Evolutionary conservation across 805 yeast species (phyloP).

Genomic region (Candida ascalaphidarum): DNA sequence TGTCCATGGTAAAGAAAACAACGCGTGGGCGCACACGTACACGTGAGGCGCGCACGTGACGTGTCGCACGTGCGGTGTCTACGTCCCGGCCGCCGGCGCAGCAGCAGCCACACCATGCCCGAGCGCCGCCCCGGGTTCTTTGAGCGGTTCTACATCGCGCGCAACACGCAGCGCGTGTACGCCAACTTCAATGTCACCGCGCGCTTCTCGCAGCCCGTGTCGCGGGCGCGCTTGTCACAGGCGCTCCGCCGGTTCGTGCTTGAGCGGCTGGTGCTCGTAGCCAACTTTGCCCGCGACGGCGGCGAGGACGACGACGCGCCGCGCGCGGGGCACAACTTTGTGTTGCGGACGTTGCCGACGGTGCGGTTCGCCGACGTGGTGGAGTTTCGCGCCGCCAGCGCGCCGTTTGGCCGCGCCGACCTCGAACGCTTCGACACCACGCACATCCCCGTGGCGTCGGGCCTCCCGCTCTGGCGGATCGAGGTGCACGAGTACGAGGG

Average conservation of each 20-base stretch:
- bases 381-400: constrained; percentile 2
- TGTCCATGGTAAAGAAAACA: too few relatives aligned
- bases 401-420: constrained; percentile 1
- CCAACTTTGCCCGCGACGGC: constrained; percentile 4
- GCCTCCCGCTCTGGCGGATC: constrained; percentile 4
- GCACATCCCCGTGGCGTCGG: constrained; percentile 3
- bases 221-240: constrained; percentile 4
- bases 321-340: constrained; percentile 4
- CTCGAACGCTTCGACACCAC: constrained; percentile 1
- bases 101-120: too few relatives aligned
- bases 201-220: constrained; percentile 1
- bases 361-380: constrained; percentile 3
- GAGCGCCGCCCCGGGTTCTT: not conserved
- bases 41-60: too few relatives aligned
- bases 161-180: constrained; percentile 4
- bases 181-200: constrained; percentile 6
- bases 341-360: constrained; percentile 1
- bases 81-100: too few relatives aligned
- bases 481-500: not conserved
- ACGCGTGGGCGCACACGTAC: too few relatives aligned
- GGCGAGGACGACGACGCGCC: not conserved
- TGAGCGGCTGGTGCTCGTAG: constrained; percentile 2
- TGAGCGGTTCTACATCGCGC: constrained; percentile 7
- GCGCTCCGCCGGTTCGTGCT: constrained; percentile 5
- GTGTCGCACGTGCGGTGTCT: too few relatives aligned